Conservation (phyloP, 176 grass and related monocot species). For the Triticum urartu region DNA sequence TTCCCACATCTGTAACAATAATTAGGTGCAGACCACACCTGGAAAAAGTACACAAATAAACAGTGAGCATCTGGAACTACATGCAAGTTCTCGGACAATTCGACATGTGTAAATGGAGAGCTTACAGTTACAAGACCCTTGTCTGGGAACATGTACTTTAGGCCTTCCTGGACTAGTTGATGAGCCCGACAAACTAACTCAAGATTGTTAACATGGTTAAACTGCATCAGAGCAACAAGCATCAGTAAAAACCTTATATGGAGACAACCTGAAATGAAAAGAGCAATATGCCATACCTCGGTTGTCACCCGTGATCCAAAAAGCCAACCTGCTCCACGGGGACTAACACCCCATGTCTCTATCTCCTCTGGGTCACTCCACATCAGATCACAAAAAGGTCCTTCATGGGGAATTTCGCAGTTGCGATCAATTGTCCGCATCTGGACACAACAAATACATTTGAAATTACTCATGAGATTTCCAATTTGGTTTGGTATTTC, state of each 20-base stretch:
- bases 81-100: neutral
- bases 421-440: conserved; percentile 73
- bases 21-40: conserved; percentile 99
- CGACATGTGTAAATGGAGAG: conserved; percentile 4
- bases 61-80: neutral
- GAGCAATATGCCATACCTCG: conserved; percentile 40
- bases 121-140: conserved; percentile 99
- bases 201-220: conserved; percentile 49
- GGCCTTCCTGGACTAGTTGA: conserved; percentile 83
- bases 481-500: neutral
- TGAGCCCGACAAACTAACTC: conserved; percentile 83
- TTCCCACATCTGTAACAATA: conserved; percentile 99
- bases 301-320: conserved; percentile 75
- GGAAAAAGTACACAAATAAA: conserved; percentile 25
- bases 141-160: conserved; percentile 99
- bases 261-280: neutral
- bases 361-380: conserved; percentile 87
- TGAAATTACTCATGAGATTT: neutral
- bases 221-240: conserved; percentile 24
- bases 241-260: neutral
- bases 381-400: conserved; percentile 83
- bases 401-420: conserved; percentile 81
- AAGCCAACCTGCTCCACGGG: conserved; percentile 82
- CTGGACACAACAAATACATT: conserved; percentile 36
- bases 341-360: conserved; percentile 77